Conservation (phyloP, 2,329 filamentous ascomycete species). For the Coleophoma eucalyptorum region DNA sequence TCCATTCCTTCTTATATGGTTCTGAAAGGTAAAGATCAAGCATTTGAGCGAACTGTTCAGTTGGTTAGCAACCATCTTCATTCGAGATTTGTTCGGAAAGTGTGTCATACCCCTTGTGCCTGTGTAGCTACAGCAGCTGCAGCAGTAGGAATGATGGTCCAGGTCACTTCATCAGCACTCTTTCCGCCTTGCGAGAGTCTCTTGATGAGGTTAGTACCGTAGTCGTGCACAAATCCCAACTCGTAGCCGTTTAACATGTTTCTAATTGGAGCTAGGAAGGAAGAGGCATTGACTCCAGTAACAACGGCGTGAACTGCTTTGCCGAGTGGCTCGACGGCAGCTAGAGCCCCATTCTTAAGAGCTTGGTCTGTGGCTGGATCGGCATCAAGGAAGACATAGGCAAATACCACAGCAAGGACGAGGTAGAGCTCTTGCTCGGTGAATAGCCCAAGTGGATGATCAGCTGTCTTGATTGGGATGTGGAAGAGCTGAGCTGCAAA, state of each 20-base stretch:
- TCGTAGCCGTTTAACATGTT: constrained; percentile 42
- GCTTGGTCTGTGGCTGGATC: constrained; percentile 64
- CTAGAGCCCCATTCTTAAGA: constrained; percentile 51
- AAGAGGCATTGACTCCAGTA: constrained; percentile 37
- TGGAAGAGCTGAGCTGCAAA: constrained; percentile 48
- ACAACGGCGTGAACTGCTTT: constrained; percentile 59
- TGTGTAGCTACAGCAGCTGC: constrained; percentile 65
- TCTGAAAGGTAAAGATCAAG: constrained; percentile 66
- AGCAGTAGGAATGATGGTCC: constrained; percentile 61
- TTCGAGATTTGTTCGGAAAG: not conserved
- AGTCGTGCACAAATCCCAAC: constrained; percentile 32
- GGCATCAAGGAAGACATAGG: constrained; percentile 57
- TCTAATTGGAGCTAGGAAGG: constrained; percentile 41
- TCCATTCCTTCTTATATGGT: constrained; percentile 47
- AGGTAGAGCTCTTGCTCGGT: constrained; percentile 49
- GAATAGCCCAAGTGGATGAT: constrained; percentile 43
- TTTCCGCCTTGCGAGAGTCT: constrained; percentile 59
- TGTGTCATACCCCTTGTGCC: constrained; percentile 52
- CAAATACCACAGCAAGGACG: constrained; percentile 61
- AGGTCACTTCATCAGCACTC: constrained; percentile 58
- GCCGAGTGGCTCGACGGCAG: constrained; percentile 53
- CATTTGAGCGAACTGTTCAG: constrained; percentile 61
- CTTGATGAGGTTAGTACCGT: constrained; percentile 61
- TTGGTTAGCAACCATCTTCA: not conserved
- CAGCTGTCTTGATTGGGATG: constrained; percentile 41